Base-by-base conservation (phyloP, 2,329 filamentous ascomycete genomes). In the Fusarium secorum region DNA sequence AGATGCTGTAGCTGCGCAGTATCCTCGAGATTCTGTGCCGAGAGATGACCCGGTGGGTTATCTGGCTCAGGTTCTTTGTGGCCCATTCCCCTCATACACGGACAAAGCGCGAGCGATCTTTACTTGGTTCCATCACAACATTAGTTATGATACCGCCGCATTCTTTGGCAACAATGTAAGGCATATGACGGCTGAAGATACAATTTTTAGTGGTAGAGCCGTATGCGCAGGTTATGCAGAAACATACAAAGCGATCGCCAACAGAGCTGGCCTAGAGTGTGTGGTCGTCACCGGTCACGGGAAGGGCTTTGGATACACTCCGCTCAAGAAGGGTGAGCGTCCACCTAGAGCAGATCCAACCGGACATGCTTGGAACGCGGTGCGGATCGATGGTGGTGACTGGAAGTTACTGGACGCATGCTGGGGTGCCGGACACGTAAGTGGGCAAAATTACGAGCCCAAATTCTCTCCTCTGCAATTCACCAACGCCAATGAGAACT, bases 61-160 rank as follows among this genome's bases (percentile, higher is more conserved):
- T 83, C 86, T 99, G 28, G 94, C 95, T 0, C 87, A 88, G 55
- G 88, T 92, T 55, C 87, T 98, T 24, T 97, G 94, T 62, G 85
- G 86, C 7, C 91, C 92, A 0, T 98, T 98, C 77, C 82, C 89
- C 2, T 97, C 93, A 1, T 83, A 85, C 3, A 97, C 95, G 0
- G 95, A 98, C 80, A 98, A 98, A 82, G 95, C 96, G 5, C 88
- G 96, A 32, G 94, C 90, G 4, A 93, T 99, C 65, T 98, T 98
- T 78, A 93, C 93, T 2, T 99, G 96, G 96, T 89, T 95, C 42
- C 95, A 98, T 81, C 91, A 98, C 80, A 98, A 98, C 75, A 90
- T 99, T 63, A 86, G 86, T 49, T 99, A 98, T 79, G 93, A 98
- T 78, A 89, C 90, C 0, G 86, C 88, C 30, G 87, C 90, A 28